These are phyloP conservation scores for Pythium phragmiticola DNA, from an alignment of 352 stramenopile genomes.

Conservation along the genomic window DNA sequence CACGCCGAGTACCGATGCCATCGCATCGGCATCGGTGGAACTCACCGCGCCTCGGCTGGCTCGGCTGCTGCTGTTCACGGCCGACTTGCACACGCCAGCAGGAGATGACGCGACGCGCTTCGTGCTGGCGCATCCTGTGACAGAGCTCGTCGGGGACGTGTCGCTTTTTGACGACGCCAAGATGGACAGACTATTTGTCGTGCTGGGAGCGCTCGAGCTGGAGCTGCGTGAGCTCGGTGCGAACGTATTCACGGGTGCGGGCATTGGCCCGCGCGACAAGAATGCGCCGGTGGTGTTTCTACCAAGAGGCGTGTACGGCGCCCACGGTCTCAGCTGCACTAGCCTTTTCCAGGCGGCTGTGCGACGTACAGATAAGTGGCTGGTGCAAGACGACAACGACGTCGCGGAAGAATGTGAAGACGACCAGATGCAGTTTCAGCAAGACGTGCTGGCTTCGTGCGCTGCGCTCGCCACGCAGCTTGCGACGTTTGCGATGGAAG, in stretches of 20 bases:
- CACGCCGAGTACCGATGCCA: background rate
- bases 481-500: slow-evolving; percentile 25
- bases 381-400: background rate
- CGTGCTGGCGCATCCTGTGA: slow-evolving; percentile 14
- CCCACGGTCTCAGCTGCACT: slow-evolving; percentile 4
- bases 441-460: slow-evolving; percentile 15
- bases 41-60: slow-evolving; percentile 14
- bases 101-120: slow-evolving; percentile 2
- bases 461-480: slow-evolving; percentile 19
- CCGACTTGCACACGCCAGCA: slow-evolving; percentile 1
- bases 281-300: slow-evolving; percentile 15
- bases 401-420: slow-evolving; percentile 19
- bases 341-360: slow-evolving; percentile 14
- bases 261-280: slow-evolving; percentile 2
- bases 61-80: slow-evolving; percentile 24
- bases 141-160: slow-evolving; percentile 17
- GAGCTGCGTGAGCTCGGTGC: slow-evolving; percentile 21
- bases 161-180: slow-evolving; percentile 11
- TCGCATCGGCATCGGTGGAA: background rate
- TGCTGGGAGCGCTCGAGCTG: slow-evolving; percentile 18
- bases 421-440: slow-evolving; percentile 24
- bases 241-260: slow-evolving; percentile 18
- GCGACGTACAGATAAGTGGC: slow-evolving; percentile 11
- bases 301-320: slow-evolving; percentile 20
- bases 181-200: slow-evolving; percentile 16